These are phyloP conservation scores for Paecilomyces fulvus DNA, from an alignment of 2,329 filamentous ascomycete genomes.

Conservation along the genomic window DNA sequence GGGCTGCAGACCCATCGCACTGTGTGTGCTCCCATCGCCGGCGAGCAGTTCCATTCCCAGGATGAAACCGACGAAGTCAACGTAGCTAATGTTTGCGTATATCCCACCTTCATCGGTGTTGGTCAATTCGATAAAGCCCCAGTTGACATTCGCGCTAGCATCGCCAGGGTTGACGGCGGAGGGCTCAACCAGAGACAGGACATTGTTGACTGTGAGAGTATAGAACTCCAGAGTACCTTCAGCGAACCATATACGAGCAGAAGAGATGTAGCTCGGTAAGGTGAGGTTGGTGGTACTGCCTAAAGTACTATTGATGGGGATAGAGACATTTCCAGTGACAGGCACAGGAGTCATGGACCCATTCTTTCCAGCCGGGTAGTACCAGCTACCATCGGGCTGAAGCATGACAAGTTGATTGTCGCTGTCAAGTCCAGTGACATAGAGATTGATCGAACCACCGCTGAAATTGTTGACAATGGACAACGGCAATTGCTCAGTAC, in stretches of 20 bases:
- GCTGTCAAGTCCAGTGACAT: slow-evolving; percentile 39
- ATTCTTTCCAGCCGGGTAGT: slow-evolving; percentile 35
- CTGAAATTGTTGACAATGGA: slow-evolving; percentile 38
- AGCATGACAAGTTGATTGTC: slow-evolving; percentile 37
- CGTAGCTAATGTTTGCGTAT: slow-evolving; percentile 44
- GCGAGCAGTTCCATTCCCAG: slow-evolving; percentile 48
- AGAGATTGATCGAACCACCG: slow-evolving; percentile 18
- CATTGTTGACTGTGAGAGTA: slow-evolving; percentile 27
- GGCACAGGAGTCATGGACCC: slow-evolving; percentile 25
- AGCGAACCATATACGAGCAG: slow-evolving; percentile 41
- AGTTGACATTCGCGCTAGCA: slow-evolving; percentile 37
- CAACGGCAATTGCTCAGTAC: neutral
- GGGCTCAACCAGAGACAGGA: slow-evolving; percentile 39
- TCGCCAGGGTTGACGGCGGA: slow-evolving; percentile 38
- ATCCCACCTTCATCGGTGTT: slow-evolving; percentile 32
- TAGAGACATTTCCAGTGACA: slow-evolving; percentile 34
- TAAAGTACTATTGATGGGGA: slow-evolving; percentile 29
- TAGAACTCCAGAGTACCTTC: slow-evolving; percentile 37
- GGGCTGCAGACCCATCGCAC: slow-evolving; percentile 43
- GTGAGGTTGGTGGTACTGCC: slow-evolving; percentile 33
- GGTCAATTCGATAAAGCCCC: slow-evolving; percentile 46
- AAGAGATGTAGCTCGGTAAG: slow-evolving; percentile 33
- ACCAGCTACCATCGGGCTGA: slow-evolving; percentile 30
- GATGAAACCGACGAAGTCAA: slow-evolving; percentile 45
- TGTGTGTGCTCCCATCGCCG: slow-evolving; percentile 36